phyloP scores from a whole-genome alignment of 202 grass and related monocot species.

The Cymbopogon flexuosus region DNA sequence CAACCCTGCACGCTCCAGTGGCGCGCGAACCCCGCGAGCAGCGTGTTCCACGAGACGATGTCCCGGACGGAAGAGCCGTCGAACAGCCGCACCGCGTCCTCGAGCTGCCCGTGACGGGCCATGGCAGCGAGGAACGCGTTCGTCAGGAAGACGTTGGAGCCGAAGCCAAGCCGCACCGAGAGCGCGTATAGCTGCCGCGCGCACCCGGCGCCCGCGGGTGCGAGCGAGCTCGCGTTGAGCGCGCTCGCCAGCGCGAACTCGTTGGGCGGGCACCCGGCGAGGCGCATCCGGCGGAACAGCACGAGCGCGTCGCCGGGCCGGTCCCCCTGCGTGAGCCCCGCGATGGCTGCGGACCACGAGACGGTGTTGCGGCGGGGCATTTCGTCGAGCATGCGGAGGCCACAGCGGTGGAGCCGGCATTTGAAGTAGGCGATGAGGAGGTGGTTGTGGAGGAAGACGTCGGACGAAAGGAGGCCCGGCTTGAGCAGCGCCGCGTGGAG shows the following conservation, averaged over 20 bases:
- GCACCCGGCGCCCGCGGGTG: not conserved
- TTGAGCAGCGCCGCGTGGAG: conserved; percentile 50
- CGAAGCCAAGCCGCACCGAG: conserved; percentile 48
- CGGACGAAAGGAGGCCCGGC: conserved; percentile 26
- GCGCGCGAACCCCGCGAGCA: conserved; percentile 40
- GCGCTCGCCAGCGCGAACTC: conserved; percentile 56
- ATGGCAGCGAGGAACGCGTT: conserved; percentile 54
- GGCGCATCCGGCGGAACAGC: conserved; percentile 43
- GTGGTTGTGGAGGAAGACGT: conserved; percentile 55
- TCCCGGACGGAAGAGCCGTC: conserved; percentile 15
- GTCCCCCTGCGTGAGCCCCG: conserved; percentile 41
- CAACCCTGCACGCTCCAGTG: conserved; percentile 29
- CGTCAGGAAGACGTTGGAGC: conserved; percentile 45
- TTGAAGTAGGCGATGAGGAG: conserved; percentile 59
- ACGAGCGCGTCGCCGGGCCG: conserved; percentile 32
- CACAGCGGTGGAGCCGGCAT: conserved; percentile 4
- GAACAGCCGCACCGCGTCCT: conserved; percentile 39
- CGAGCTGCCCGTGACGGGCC: conserved; percentile 40
- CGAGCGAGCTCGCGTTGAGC: conserved; percentile 51
- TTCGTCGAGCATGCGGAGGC: conserved; percentile 59
- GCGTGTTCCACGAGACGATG: conserved; percentile 60
- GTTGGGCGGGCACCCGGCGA: conserved; percentile 33
- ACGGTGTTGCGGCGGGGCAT: conserved; percentile 54
- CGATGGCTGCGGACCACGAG: conserved; percentile 49
- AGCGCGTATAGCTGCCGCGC: conserved; percentile 40